phyloP scores from a whole-genome alignment of 176 grass and related monocot genomes.

The Cenchrus fungigraminus region DNA sequence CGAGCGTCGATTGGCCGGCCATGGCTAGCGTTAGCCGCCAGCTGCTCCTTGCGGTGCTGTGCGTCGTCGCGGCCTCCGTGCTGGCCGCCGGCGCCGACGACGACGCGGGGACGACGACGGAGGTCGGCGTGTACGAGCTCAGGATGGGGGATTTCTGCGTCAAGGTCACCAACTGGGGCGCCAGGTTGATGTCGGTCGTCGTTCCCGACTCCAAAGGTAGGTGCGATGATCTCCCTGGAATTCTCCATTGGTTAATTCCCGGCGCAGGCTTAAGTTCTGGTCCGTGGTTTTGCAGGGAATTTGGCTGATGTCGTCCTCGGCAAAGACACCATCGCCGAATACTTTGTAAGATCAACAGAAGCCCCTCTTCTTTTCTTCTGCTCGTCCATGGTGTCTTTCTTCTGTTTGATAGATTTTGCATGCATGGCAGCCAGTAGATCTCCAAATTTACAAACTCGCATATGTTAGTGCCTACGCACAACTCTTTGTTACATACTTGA shows the following conservation, averaged over 20 bases:
- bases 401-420: no score
- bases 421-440: no score
- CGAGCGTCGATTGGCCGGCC: not conserved
- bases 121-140: conserved; percentile 63
- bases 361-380: not conserved
- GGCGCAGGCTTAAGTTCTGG: no score
- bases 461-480: no score
- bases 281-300: conserved; percentile 51
- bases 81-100: conserved; percentile 13
- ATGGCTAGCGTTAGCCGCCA: conserved; percentile 6
- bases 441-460: no score
- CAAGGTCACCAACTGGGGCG: conserved; percentile 84
- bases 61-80: conserved; percentile 30
- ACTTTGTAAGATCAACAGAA: conserved; percentile 57
- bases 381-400: not conserved
- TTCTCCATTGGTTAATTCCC: not conserved
- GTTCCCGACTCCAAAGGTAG: conserved; percentile 77
- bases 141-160: conserved; percentile 75
- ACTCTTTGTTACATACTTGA: no score
- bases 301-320: conserved; percentile 82
- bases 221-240: not conserved
- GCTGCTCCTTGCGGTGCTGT: conserved; percentile 38
- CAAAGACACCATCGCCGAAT: conserved; percentile 68
- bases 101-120: conserved; percentile 30
- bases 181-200: conserved; percentile 64